These are phyloP conservation scores for Myriosclerotinia scirpicola DNA, from an alignment of 2,329 filamentous ascomycete species.

Conservation along the genomic window DNA sequence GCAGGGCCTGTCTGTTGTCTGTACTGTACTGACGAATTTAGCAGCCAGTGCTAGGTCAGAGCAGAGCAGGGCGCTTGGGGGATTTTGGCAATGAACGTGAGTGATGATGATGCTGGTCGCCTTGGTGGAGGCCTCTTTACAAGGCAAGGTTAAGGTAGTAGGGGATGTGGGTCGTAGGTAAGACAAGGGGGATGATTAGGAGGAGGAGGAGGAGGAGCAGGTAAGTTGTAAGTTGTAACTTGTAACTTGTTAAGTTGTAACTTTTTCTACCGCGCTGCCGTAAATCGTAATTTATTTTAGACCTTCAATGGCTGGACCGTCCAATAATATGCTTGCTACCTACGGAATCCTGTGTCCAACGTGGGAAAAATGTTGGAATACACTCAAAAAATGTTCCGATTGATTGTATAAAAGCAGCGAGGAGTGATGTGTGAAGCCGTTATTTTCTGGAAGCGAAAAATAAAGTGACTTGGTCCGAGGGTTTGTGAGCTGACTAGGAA, in stretches of 20 bases:
- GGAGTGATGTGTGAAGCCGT: constrained; percentile 5
- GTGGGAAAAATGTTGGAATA: constrained; percentile 8
- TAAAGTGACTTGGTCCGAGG: constrained; percentile 2
- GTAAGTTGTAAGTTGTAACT: no score
- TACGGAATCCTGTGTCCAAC: constrained; percentile 6
- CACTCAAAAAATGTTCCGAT: constrained; percentile 11
- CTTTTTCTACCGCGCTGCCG: constrained; percentile 11
- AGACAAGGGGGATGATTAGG: constrained; percentile 10
- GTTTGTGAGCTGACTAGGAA: not conserved
- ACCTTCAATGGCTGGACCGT: not conserved
- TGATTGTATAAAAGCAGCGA: constrained; percentile 14
- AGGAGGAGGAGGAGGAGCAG: constrained; percentile 3
- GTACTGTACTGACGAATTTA: constrained; percentile 23
- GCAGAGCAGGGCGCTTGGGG: constrained; percentile 24
- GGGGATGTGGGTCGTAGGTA: constrained; percentile 18
- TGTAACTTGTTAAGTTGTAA: no score
- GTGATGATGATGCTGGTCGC: constrained; percentile 24
- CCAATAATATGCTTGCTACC: constrained; percentile 13
- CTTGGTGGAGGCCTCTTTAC: constrained; percentile 11
- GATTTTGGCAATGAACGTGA: constrained; percentile 20
- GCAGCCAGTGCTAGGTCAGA: constrained; percentile 18
- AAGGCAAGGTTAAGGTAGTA: constrained; percentile 6
- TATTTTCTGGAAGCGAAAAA: constrained; percentile 12
- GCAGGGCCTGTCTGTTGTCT: constrained; percentile 28
- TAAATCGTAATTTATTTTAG: constrained; percentile 6